Evolutionary conservation across 2,329 filamentous ascomycete genomes (phyloP).

Genomic region (Rutstroemia sp.): DNA sequence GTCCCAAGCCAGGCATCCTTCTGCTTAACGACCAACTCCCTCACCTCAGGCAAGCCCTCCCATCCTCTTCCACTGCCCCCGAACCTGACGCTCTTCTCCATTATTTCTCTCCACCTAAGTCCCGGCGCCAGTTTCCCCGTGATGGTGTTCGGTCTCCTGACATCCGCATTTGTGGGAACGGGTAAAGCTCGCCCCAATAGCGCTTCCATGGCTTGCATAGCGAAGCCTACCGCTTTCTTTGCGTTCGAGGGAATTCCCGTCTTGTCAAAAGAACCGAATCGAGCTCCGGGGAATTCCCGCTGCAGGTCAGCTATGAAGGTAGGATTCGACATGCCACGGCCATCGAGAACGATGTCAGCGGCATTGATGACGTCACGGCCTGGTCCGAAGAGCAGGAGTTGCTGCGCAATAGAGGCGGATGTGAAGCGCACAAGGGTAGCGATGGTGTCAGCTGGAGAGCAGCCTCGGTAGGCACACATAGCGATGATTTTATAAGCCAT

Average conservation of each 20-base stretch:
- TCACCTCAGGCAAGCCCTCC: slow-evolving; percentile 29
- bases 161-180: slow-evolving; percentile 28
- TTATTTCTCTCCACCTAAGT: slow-evolving; percentile 28
- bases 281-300: slow-evolving; percentile 25
- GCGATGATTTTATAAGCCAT: slow-evolving; percentile 25
- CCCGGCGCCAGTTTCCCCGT: slow-evolving; percentile 29
- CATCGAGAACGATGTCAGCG: slow-evolving; percentile 27
- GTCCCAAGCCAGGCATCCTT: slow-evolving; percentile 6
- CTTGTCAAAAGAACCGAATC: slow-evolving; percentile 26
- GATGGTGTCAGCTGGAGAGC: slow-evolving; percentile 25
- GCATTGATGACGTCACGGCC: slow-evolving; percentile 25
- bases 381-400: slow-evolving; percentile 27
- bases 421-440: slow-evolving; percentile 29
- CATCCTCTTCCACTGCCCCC: slow-evolving; percentile 27
- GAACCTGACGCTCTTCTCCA: slow-evolving; percentile 28
- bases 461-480: slow-evolving; percentile 24
- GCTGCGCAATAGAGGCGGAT: slow-evolving; percentile 28
- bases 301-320: slow-evolving; percentile 25
- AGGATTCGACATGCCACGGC: slow-evolving; percentile 26
- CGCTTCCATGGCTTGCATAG: slow-evolving; percentile 31
- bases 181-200: slow-evolving; percentile 28
- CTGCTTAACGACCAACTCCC: slow-evolving; percentile 26
- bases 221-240: slow-evolving; percentile 30
- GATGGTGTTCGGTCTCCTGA: slow-evolving; percentile 29
- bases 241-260: slow-evolving; percentile 29